These are phyloP conservation scores for Gyromitra esculenta DNA, from an alignment of 2,329 filamentous ascomycete species.

Conservation along the genomic window DNA sequence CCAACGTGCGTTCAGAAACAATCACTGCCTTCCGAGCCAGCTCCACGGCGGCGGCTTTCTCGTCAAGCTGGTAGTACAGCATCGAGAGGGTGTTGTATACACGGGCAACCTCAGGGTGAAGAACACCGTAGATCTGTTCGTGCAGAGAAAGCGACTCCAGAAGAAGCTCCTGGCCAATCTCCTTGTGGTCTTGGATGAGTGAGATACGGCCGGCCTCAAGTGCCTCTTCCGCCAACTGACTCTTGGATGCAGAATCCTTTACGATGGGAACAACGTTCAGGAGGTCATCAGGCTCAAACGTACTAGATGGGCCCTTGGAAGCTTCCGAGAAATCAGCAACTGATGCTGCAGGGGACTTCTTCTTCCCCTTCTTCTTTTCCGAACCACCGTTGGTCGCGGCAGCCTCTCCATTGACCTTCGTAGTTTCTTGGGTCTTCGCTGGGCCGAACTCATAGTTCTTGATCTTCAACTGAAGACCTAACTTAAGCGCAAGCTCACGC, in stretches of 20 bases:
- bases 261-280: constrained; percentile 92
- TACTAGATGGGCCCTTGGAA: constrained; percentile 64
- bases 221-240: constrained; percentile 90
- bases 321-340: constrained; percentile 55
- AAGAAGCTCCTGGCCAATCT: constrained; percentile 92
- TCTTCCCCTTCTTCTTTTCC: constrained; percentile 61
- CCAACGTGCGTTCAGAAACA: constrained; percentile 91
- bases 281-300: constrained; percentile 85
- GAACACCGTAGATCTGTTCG: constrained; percentile 97
- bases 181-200: constrained; percentile 93
- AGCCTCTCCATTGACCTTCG: constrained; percentile 56
- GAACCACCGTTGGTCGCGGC: constrained; percentile 58
- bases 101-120: constrained; percentile 94
- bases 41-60: constrained; percentile 95
- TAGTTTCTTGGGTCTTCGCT: constrained; percentile 50
- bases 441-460: constrained; percentile 76
- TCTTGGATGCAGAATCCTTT: constrained; percentile 92
- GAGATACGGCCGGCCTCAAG: constrained; percentile 95
- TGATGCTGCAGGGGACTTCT: constrained; percentile 64
- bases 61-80: constrained; percentile 96
- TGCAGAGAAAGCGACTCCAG: constrained; percentile 95
- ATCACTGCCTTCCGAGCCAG: constrained; percentile 96
- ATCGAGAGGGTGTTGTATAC: constrained; percentile 96
- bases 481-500: constrained; percentile 86
- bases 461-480: constrained; percentile 86